These are phyloP conservation scores for Emericellopsis atlantica DNA, from an alignment of 2,329 filamentous ascomycete genomes.

Conservation along the genomic window DNA sequence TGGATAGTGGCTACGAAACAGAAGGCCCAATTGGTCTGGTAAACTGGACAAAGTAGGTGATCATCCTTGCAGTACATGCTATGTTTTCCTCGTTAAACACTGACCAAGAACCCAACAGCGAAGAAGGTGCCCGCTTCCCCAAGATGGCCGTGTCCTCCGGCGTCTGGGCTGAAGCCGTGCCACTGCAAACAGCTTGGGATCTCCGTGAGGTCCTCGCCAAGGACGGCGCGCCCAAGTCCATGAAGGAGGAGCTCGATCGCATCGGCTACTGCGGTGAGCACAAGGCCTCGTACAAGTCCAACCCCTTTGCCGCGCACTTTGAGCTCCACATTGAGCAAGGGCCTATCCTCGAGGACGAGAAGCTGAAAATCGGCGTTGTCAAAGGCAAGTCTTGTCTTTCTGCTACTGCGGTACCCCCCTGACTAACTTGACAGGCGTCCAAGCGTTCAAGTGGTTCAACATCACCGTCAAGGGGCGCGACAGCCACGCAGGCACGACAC, in stretches of 20 bases:
- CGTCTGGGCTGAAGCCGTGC: conserved; percentile 60
- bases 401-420: no score
- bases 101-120: conserved; percentile 28
- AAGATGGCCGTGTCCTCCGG: conserved; percentile 65
- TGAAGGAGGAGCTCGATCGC: conserved; percentile 42
- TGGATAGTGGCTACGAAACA: conserved; percentile 53
- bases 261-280: conserved; percentile 55
- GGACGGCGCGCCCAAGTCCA: conserved; percentile 3
- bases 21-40: conserved; percentile 61
- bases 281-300: conserved; percentile 6
- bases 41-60: conserved; percentile 58
- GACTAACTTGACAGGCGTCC: conserved; percentile 5
- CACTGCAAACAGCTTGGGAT: conserved; percentile 46
- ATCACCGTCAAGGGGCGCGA: conserved; percentile 12
- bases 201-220: conserved; percentile 2
- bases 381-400: no score
- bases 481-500: conserved; percentile 13
- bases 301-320: conserved; percentile 65
- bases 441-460: conserved; percentile 13
- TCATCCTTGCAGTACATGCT: neutral
- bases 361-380: conserved; percentile 16
- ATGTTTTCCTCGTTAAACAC: neutral
- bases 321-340: conserved; percentile 80
- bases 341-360: conserved; percentile 48
- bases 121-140: conserved; percentile 72